A percentile compares a stretch with the other conserved stretches of the same genome.
Conservation (phyloP, 1,284 basidiomycete genomes). For the Laetiporus sulphureus region DNA sequence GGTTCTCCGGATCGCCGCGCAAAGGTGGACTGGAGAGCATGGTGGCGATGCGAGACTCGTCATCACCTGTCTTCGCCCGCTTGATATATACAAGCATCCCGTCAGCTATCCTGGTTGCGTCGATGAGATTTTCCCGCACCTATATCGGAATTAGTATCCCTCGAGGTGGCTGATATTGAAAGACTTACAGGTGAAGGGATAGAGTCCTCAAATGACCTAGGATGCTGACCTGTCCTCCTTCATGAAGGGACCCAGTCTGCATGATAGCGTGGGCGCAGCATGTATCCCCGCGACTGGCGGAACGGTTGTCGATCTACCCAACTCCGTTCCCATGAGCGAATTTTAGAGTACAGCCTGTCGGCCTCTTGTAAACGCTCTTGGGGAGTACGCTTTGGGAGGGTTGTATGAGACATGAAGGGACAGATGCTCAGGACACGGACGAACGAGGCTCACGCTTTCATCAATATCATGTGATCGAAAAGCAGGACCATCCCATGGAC, state of each 20-base stretch:
- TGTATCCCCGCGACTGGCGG: not conserved
- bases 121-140: constrained; percentile 13
- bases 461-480: too few species aligned
- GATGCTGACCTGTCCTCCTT: not conserved
- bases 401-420: too few species aligned
- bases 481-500: too few species aligned
- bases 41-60: constrained; percentile 16
- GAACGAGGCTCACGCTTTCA: too few species aligned
- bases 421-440: too few species aligned
- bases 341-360: too few species aligned
- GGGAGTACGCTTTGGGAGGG: too few species aligned
- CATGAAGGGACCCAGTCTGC: not conserved
- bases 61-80: constrained; percentile 7
- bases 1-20: constrained; percentile 14
- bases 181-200: not conserved
- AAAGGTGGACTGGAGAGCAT: constrained; percentile 3
- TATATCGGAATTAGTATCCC: too few species aligned
- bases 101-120: constrained; percentile 22
- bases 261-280: not conserved
- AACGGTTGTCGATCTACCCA: not conserved
- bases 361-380: too few species aligned
- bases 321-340: too few species aligned
- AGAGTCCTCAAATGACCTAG: not conserved
- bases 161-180: too few species aligned
- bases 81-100: constrained; percentile 21